Conservation (phyloP, 495 filamentous ascomycete genomes). For the Aspergillus panamensis region DNA sequence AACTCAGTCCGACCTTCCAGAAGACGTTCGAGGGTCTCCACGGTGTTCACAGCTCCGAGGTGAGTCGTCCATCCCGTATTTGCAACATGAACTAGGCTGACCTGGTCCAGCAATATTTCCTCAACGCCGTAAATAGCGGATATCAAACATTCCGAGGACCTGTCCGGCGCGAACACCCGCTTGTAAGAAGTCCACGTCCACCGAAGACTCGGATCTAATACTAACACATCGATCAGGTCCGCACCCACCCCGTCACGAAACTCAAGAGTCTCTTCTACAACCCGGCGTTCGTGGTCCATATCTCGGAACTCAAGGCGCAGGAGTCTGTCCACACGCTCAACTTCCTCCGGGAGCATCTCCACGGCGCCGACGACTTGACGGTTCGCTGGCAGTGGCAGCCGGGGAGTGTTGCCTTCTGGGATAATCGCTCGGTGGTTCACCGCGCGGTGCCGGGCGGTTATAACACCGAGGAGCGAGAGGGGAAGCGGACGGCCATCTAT, state of each 20-base stretch:
- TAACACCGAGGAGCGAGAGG: conserved; percentile 9
- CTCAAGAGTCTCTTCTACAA: conserved; percentile 8
- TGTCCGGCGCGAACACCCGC: conserved; percentile 8
- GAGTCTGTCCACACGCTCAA: conserved; percentile 1
- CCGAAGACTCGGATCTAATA: neutral
- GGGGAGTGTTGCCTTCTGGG: conserved; percentile 10
- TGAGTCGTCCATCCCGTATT: neutral
- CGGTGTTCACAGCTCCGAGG: conserved; percentile 6
- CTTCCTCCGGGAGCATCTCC: conserved; percentile 10
- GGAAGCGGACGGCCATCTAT: conserved; percentile 1
- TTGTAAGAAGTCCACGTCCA: neutral
- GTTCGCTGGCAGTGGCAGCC: conserved; percentile 10
- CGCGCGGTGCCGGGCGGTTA: conserved; percentile 3
- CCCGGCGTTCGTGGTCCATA: conserved; percentile 5
- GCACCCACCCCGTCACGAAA: conserved; percentile 1
- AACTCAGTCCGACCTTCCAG: conserved; percentile 2
- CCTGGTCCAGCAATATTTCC: neutral
- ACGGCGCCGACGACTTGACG: conserved; percentile 1
- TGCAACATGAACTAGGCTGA: neutral
- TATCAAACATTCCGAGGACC: conserved; percentile 1
- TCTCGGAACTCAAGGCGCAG: conserved; percentile 2
- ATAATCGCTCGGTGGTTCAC: conserved; percentile 5
- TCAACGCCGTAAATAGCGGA: neutral
- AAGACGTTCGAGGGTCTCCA: conserved; percentile 4
- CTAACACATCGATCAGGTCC: neutral